phyloP scores from a whole-genome alignment of 768 basidiomycete genomes.

The Strobilomyces dryophilus region DNA sequence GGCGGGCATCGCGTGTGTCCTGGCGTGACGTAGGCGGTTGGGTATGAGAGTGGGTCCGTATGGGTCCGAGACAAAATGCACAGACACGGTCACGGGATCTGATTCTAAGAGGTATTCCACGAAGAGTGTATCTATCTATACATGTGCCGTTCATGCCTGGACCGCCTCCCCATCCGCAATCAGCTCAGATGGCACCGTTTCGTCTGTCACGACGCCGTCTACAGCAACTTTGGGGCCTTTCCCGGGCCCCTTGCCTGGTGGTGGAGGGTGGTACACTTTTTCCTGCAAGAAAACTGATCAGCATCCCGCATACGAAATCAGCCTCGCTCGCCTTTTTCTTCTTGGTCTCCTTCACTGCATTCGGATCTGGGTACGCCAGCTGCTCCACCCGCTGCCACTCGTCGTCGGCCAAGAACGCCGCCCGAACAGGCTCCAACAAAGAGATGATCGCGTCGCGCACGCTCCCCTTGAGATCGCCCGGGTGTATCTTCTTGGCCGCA shows the following conservation, averaged over 20 bases:
- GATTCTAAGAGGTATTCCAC: too few species aligned
- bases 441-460: conserved; percentile 71
- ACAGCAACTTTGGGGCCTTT: conserved; percentile 37
- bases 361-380: conserved; percentile 81
- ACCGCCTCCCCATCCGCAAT: conserved; percentile 6
- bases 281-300: conserved; percentile 39
- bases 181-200: background rate
- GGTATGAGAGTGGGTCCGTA: too few species aligned
- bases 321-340: conserved; percentile 48
- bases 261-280: conserved; percentile 81
- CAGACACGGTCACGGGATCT: background rate
- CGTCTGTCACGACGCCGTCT: conserved; percentile 5
- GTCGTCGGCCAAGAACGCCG: conserved; percentile 67
- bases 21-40: too few species aligned
- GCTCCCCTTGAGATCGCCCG: conserved; percentile 81
- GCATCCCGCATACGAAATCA: background rate
- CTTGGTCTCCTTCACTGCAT: conserved; percentile 55
- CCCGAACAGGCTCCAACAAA: conserved; percentile 77
- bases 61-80: background rate
- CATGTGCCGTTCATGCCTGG: background rate
- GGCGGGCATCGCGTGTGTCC: too few species aligned
- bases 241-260: conserved; percentile 76
- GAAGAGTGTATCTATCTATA: background rate
- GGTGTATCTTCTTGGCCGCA: conserved; percentile 72
- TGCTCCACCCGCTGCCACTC: conserved; percentile 78